phyloP scores from a whole-genome alignment of 2,329 filamentous ascomycete genomes.

The Parastagonospora avenae region DNA sequence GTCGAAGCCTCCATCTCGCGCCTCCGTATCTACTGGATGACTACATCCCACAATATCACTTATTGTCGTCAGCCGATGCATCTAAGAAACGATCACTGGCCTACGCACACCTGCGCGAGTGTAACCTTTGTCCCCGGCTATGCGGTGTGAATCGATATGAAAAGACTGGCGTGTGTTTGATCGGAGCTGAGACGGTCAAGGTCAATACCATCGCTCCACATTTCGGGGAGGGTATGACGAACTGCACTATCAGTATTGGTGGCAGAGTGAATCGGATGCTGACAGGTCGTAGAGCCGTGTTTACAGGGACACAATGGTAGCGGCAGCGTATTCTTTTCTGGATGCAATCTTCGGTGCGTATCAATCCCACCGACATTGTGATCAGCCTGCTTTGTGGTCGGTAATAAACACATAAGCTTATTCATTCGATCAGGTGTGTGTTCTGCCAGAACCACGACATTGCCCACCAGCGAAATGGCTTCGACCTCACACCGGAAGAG shows the following conservation, averaged over 20 bases:
- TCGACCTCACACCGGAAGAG: constrained; percentile 77
- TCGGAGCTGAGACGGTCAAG: constrained; percentile 73
- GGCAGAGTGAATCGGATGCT: constrained; percentile 37
- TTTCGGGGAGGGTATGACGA: constrained; percentile 67
- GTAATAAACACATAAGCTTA: no score
- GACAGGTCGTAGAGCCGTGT: constrained; percentile 65
- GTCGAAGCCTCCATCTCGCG: constrained; percentile 56
- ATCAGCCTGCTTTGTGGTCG: no score
- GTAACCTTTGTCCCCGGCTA: constrained; percentile 78
- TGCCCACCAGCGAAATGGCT: constrained; percentile 78
- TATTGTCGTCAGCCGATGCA: constrained; percentile 69
- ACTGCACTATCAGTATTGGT: not conserved
- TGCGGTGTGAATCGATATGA: constrained; percentile 84
- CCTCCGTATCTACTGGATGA: constrained; percentile 73
- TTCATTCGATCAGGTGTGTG: no score
- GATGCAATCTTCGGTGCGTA: constrained; percentile 72
- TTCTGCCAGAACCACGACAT: constrained; percentile 73
- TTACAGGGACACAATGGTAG: constrained; percentile 82
- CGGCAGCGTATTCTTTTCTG: constrained; percentile 81
- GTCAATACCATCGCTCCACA: constrained; percentile 86
- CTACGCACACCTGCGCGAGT: constrained; percentile 76
- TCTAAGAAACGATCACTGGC: constrained; percentile 75
- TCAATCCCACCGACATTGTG: no score
- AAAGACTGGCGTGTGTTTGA: constrained; percentile 76
- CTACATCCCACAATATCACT: constrained; percentile 74